Conservation (phyloP, 768 basidiomycete genomes). For the Trametes coccinea region DNA sequence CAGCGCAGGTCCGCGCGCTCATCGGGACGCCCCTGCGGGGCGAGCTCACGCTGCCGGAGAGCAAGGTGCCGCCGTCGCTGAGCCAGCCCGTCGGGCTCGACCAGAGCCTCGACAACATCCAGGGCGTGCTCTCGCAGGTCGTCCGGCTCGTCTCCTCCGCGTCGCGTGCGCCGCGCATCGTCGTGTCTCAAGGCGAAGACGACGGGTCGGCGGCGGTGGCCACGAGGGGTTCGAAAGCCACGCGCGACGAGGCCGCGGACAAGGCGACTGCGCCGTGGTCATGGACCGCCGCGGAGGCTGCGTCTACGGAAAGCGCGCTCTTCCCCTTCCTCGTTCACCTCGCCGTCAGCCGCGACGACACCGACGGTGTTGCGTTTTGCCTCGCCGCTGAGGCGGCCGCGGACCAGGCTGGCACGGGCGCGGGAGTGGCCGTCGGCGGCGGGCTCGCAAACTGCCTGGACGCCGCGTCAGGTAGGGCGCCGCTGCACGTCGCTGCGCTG, state of each 20-base stretch:
- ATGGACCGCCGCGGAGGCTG: conserved; percentile 75
- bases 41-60: conserved; percentile 66
- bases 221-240: not conserved
- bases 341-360: conserved; percentile 71
- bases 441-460: conserved; percentile 77
- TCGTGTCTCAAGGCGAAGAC: conserved; percentile 35
- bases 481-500: conserved; percentile 77
- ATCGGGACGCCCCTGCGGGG: conserved; percentile 82
- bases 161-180: conserved; percentile 37
- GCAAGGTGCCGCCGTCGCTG: conserved; percentile 42
- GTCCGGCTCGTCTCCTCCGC: conserved; percentile 56
- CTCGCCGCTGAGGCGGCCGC: conserved; percentile 35
- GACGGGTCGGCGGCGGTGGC: conserved; percentile 30
- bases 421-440: conserved; percentile 49
- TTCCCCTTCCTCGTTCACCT: conserved; percentile 80
- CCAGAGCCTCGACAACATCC: conserved; percentile 58
- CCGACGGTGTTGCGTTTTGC: conserved; percentile 62
- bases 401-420: conserved; percentile 17
- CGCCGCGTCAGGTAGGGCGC: conserved; percentile 66
- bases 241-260: conserved; percentile 25
- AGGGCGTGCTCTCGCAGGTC: conserved; percentile 66
- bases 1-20: conserved; percentile 68
- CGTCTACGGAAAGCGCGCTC: conserved; percentile 66
- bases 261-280: conserved; percentile 65
- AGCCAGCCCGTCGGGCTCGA: conserved; percentile 45